phyloP scores from a whole-genome alignment of 2,329 filamentous ascomycete species.

The Coniochaeta pulveracea region DNA sequence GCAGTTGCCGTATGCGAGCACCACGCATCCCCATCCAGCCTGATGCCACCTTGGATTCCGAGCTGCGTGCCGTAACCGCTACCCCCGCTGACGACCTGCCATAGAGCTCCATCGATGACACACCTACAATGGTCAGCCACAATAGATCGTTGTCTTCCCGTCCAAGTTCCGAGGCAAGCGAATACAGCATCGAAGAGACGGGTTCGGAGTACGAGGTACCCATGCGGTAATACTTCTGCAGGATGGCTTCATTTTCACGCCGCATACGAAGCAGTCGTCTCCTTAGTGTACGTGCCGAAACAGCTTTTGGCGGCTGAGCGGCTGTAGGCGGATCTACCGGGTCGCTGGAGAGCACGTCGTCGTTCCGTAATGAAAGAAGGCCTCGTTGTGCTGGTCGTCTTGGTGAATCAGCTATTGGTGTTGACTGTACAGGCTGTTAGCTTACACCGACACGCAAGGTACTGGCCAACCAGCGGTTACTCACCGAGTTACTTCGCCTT shows the following conservation, averaged over 20 bases:
- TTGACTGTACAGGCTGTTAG: constrained; percentile 40
- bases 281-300: constrained; percentile 62
- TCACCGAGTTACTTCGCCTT: constrained; percentile 78
- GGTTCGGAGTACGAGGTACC: constrained; percentile 92
- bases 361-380: constrained; percentile 42
- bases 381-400: constrained; percentile 48
- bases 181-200: constrained; percentile 89
- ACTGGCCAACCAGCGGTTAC: too few species aligned
- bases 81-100: constrained; percentile 76
- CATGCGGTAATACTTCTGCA: constrained; percentile 74
- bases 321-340: constrained; percentile 43
- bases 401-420: constrained; percentile 54
- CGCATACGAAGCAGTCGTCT: constrained; percentile 65
- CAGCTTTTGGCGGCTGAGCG: constrained; percentile 45
- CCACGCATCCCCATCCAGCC: constrained; percentile 78
- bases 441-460: constrained; percentile 11
- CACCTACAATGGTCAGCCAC: constrained; percentile 90
- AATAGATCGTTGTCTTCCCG: constrained; percentile 93
- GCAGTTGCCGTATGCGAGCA: constrained; percentile 70
- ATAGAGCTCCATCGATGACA: constrained; percentile 87
- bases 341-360: constrained; percentile 35
- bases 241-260: constrained; percentile 61
- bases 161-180: constrained; percentile 84
- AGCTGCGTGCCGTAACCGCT: constrained; percentile 45
- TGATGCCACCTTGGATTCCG: constrained; percentile 43